Conservation (phyloP, 2,329 filamentous ascomycete species). For the Ophiostoma sp. region DNA sequence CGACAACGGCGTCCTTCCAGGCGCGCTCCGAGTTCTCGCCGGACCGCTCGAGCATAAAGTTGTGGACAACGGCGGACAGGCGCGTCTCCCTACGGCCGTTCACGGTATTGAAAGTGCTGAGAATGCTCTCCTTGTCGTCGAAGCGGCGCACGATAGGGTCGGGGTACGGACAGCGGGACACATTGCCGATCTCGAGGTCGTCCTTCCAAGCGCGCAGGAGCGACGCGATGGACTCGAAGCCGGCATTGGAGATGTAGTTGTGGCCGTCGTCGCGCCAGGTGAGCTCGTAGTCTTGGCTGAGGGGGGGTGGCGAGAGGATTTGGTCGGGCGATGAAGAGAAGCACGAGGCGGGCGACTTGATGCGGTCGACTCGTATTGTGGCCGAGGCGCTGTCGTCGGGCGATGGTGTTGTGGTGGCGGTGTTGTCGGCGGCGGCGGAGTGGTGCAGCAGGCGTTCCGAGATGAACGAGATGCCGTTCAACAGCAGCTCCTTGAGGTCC, state of each 20-base stretch:
- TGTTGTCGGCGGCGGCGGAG: not conserved
- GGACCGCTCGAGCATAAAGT: slow-evolving; percentile 29
- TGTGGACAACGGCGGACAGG: slow-evolving; percentile 30
- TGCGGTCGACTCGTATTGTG: slow-evolving; percentile 25
- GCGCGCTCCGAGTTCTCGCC: slow-evolving; percentile 26
- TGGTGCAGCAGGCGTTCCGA: slow-evolving; percentile 24
- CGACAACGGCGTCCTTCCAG: slow-evolving; percentile 23
- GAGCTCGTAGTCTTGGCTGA: slow-evolving; percentile 27
- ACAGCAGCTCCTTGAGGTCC: slow-evolving; percentile 22
- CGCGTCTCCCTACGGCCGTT: slow-evolving; percentile 21
- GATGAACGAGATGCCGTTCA: slow-evolving; percentile 26
- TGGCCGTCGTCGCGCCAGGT: slow-evolving; percentile 29
- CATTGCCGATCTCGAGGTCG: slow-evolving; percentile 26
- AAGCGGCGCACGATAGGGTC: slow-evolving; percentile 21
- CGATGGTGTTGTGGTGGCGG: not conserved
- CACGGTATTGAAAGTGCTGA: too few relatives aligned
- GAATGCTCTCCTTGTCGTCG: not conserved
- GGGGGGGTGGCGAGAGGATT: not conserved
- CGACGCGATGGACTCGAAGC: slow-evolving; percentile 25
- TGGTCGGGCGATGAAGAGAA: not conserved
- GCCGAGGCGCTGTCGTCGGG: not conserved
- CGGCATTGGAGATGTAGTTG: slow-evolving; percentile 28
- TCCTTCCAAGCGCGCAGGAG: slow-evolving; percentile 27
- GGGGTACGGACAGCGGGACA: slow-evolving; percentile 25
- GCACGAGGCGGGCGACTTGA: slow-evolving; percentile 16